Evolutionary conservation across 768 basidiomycete genomes (phyloP).

Genomic region (Mycena filopes): DNA sequence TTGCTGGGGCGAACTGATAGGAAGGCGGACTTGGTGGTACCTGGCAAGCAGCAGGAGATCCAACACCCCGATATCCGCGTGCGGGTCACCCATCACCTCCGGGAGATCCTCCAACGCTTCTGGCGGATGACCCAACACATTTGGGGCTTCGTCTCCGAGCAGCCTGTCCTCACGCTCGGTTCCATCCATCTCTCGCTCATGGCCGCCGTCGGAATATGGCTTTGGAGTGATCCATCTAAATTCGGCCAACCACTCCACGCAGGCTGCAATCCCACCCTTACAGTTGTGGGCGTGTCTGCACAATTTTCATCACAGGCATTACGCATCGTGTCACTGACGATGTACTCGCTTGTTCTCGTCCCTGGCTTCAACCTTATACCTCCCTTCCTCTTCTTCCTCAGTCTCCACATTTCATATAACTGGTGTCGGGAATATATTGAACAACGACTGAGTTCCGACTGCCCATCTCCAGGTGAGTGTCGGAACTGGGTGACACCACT

Average conservation of each 20-base stretch:
- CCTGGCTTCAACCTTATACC: background rate
- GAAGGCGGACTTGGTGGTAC: background rate
- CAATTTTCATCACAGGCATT: background rate
- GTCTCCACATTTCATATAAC: background rate
- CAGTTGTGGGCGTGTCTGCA: background rate
- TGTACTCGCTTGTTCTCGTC: background rate
- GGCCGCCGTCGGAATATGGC: background rate
- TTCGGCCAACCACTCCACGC: background rate
- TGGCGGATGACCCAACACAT: background rate
- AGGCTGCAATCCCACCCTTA: slow-evolving; percentile 1
- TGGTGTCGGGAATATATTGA: too few species aligned
- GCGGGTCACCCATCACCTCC: too few species aligned
- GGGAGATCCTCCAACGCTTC: background rate
- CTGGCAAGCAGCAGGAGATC: background rate
- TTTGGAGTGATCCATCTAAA: background rate
- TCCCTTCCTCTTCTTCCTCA: background rate
- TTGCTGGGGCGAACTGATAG: background rate
- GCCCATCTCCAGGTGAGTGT: background rate
- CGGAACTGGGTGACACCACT: too few species aligned
- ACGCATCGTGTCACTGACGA: background rate
- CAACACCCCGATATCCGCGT: too few species aligned
- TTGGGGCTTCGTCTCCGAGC: background rate
- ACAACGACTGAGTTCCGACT: background rate
- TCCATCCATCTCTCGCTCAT: background rate
- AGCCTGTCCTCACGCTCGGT: background rate